Evolutionary conservation across 352 stramenopile species (phyloP).

Genomic region (Globisporangium cylindrosporum): DNA sequence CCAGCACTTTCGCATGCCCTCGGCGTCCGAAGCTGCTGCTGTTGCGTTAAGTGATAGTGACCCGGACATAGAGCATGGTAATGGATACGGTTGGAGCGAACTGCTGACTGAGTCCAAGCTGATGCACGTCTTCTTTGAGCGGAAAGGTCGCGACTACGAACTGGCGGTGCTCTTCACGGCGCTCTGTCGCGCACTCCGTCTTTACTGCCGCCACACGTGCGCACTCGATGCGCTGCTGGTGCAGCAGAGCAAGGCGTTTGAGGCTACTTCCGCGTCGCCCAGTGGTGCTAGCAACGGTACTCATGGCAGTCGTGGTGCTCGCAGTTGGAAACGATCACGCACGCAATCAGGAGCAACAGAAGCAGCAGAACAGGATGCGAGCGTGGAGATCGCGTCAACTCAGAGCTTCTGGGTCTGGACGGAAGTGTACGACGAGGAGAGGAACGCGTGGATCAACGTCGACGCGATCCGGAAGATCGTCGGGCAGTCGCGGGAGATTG

Average conservation of each 20-base stretch:
- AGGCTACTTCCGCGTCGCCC: constrained; percentile 16
- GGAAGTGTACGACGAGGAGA: constrained; percentile 60
- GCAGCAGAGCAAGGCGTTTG: constrained; percentile 41
- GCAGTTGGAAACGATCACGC: constrained; percentile 9
- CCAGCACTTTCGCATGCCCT: constrained; percentile 33
- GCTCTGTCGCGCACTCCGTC: constrained; percentile 48
- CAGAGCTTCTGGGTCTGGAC: constrained; percentile 57
- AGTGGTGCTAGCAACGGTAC: not conserved
- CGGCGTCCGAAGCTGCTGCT: not conserved
- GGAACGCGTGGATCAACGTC: constrained; percentile 52
- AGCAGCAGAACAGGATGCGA: constrained; percentile 2
- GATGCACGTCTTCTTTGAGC: constrained; percentile 48
- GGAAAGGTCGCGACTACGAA: constrained; percentile 41
- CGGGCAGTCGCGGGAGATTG: constrained; percentile 43
- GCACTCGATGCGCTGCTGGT: constrained; percentile 53
- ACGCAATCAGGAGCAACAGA: not conserved
- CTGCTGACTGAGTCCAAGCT: constrained; percentile 48
- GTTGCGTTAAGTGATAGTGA: not conserved
- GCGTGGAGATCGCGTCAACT: not conserved
- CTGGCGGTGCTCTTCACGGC: constrained; percentile 61
- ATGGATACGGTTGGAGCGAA: constrained; percentile 5
- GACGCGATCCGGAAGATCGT: constrained; percentile 53
- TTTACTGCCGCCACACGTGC: constrained; percentile 53
- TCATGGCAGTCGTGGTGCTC: not conserved
- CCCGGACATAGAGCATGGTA: constrained; percentile 4